Percentiles rank a stretch among this genome's conserved stretches.
Conservation (phyloP, 768 basidiomycete genomes). For the Tephrocybe sp. region DNA sequence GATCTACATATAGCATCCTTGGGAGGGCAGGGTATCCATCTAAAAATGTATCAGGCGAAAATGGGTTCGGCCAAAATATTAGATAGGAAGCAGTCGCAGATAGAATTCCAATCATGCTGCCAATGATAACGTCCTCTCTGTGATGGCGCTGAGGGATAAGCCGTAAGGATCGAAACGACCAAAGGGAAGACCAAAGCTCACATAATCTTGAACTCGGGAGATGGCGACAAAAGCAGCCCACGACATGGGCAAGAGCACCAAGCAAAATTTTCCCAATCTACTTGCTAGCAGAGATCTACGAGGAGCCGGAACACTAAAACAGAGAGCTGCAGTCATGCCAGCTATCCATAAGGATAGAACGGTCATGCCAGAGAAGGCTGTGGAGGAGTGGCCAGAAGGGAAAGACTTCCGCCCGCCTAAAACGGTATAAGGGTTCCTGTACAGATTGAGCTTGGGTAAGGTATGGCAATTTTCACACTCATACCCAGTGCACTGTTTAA, state of each 20-base stretch:
- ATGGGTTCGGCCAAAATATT: conserved; percentile 68
- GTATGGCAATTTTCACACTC: conserved; percentile 1
- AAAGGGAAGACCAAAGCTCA: conserved; percentile 28
- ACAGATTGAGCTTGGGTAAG: no score
- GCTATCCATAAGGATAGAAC: conserved; percentile 63
- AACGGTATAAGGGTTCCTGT: conserved; percentile 37
- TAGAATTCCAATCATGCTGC: conserved; percentile 55
- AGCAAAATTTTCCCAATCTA: conserved; percentile 41
- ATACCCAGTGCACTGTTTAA: conserved; percentile 58
- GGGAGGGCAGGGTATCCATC: conserved; percentile 34
- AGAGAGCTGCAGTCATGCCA: conserved; percentile 63
- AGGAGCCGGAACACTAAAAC: conserved; percentile 39
- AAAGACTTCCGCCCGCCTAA: conserved; percentile 60
- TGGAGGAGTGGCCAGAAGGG: conserved; percentile 70
- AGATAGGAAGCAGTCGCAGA: conserved; percentile 52
- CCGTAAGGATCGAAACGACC: neutral
- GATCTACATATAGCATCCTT: conserved; percentile 38
- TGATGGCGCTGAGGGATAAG: conserved; percentile 53
- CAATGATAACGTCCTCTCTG: conserved; percentile 68
- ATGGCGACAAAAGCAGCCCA: conserved; percentile 65
- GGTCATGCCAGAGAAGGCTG: conserved; percentile 65
- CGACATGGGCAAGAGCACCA: conserved; percentile 53
- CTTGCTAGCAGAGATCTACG: conserved; percentile 41
- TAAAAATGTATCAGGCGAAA: conserved; percentile 39
- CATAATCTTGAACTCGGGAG: conserved; percentile 65